These are phyloP conservation scores for Nicotiana undulata DNA, from an alignment of 257 asterid species.

Conservation along the genomic window DNA sequence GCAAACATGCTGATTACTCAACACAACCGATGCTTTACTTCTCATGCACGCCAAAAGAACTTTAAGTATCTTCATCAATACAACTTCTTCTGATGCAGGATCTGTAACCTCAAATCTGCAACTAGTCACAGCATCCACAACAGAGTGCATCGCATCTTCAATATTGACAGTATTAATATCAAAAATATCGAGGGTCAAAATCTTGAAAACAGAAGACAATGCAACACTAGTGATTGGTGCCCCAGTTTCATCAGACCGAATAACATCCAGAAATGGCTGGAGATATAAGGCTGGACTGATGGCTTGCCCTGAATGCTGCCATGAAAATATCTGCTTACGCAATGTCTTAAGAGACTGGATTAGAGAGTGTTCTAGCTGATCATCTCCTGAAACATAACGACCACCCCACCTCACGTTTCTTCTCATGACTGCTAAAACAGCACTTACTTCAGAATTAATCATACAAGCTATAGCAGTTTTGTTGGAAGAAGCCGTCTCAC, in stretches of 20 bases:
- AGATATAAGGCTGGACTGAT: constrained; percentile 76
- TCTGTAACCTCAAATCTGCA: constrained; percentile 96
- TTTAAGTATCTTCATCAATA: constrained; percentile 89
- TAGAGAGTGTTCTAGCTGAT: constrained; percentile 91
- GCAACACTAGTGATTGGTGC: constrained; percentile 93
- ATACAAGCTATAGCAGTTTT: constrained; percentile 70
- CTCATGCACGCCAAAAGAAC: constrained; percentile 93
- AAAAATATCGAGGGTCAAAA: constrained; percentile 77
- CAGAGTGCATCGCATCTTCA: constrained; percentile 82
- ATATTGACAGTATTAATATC: constrained; percentile 58
- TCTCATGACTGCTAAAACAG: constrained; percentile 96
- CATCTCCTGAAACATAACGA: constrained; percentile 91
- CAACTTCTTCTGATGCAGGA: constrained; percentile 96
- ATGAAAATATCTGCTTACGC: constrained; percentile 70
- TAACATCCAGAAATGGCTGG: constrained; percentile 91
- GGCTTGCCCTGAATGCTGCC: constrained; percentile 80
- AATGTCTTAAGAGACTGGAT: constrained; percentile 80
- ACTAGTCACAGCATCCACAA: constrained; percentile 96
- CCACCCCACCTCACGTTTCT: constrained; percentile 98
- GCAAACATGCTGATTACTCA: constrained; percentile 94
- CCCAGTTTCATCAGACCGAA: constrained; percentile 95
- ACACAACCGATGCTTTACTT: constrained; percentile 73
- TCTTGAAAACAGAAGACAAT: constrained; percentile 81
- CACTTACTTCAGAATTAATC: constrained; percentile 87
- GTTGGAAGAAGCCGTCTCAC: constrained; percentile 50